These are phyloP conservation scores for Cairneyella variabilis DNA, from an alignment of 495 filamentous ascomycete species.

Conservation along the genomic window DNA sequence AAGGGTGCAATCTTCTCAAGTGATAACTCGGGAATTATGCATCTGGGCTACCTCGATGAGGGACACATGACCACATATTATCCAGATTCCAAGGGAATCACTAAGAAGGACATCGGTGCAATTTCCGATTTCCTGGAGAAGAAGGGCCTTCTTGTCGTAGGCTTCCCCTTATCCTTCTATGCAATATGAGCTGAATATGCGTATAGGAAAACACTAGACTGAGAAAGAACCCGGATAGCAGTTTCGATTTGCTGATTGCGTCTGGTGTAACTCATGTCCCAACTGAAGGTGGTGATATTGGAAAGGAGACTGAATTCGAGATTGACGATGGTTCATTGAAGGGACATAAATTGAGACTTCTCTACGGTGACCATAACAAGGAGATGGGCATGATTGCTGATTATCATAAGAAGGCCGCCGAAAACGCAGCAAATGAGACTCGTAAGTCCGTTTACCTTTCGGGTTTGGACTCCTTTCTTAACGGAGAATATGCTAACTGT, in stretches of 20 bases:
- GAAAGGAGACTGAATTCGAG: conserved; percentile 60
- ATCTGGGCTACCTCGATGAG: conserved; percentile 77
- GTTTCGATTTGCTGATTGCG: conserved; percentile 81
- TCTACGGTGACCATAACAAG: conserved; percentile 78
- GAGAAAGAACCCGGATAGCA: conserved; percentile 64
- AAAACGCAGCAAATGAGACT: conserved; percentile 78
- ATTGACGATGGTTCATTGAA: conserved; percentile 58
- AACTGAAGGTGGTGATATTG: conserved; percentile 61
- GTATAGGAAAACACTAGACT: conserved; percentile 81
- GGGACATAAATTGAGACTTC: conserved; percentile 65
- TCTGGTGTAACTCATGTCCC: conserved; percentile 54
- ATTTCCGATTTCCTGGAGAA: conserved; percentile 70
- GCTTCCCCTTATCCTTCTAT: background rate
- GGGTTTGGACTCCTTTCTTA: no score
- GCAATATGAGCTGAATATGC: conserved; percentile 31
- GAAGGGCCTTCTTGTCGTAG: conserved; percentile 53
- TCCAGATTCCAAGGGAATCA: conserved; percentile 80
- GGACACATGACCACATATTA: conserved; percentile 93
- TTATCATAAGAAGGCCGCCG: conserved; percentile 65
- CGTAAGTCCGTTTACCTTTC: no score
- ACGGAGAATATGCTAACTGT: no score
- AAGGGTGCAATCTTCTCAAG: conserved; percentile 73
- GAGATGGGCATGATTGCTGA: conserved; percentile 78
- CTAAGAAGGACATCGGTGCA: conserved; percentile 74
- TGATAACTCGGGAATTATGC: conserved; percentile 63